These are phyloP conservation scores for Aureobasidium leucospermi DNA, from an alignment of 2,329 filamentous ascomycete species.

Conservation along the genomic window DNA sequence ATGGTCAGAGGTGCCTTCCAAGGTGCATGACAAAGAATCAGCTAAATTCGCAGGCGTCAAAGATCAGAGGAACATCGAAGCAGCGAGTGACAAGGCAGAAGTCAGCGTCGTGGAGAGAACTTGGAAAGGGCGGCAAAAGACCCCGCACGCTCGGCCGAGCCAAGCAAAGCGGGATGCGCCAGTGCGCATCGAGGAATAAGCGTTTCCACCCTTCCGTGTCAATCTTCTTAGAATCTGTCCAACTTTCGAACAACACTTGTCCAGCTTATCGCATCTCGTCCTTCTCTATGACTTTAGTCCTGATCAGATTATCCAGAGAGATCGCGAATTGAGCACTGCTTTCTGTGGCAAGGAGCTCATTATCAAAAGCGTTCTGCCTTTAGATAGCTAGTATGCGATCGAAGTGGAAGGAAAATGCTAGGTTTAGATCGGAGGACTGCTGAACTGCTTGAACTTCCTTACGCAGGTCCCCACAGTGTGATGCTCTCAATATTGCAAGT, in stretches of 20 bases:
- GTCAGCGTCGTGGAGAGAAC: background rate
- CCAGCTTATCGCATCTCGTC: background rate
- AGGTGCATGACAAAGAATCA: too few relatives aligned
- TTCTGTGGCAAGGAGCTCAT: too few relatives aligned
- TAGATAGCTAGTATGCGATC: too few relatives aligned
- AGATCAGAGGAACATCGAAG: too few relatives aligned
- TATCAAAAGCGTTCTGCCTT: too few relatives aligned
- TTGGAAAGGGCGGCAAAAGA: background rate
- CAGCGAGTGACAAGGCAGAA: constrained; percentile 4
- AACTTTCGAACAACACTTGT: background rate
- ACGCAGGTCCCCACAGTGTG: background rate
- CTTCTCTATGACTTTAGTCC: too few relatives aligned
- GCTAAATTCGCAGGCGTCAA: background rate
- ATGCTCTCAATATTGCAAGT: background rate
- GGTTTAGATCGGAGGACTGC: too few relatives aligned
- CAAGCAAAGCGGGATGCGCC: constrained; percentile 2
- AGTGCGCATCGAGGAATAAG: background rate
- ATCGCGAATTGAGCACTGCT: too few relatives aligned
- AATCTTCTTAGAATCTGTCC: background rate
- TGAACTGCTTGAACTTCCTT: background rate
- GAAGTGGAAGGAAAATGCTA: too few relatives aligned
- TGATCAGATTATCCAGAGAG: too few relatives aligned
- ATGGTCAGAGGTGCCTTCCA: background rate
- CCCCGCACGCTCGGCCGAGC: background rate
- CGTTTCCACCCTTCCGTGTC: background rate